Percentiles rank a stretch among this genome's conserved stretches.
Evolutionary conservation across 2,329 filamentous ascomycete genomes (phyloP).

Genomic region (Cercospora sesami): DNA sequence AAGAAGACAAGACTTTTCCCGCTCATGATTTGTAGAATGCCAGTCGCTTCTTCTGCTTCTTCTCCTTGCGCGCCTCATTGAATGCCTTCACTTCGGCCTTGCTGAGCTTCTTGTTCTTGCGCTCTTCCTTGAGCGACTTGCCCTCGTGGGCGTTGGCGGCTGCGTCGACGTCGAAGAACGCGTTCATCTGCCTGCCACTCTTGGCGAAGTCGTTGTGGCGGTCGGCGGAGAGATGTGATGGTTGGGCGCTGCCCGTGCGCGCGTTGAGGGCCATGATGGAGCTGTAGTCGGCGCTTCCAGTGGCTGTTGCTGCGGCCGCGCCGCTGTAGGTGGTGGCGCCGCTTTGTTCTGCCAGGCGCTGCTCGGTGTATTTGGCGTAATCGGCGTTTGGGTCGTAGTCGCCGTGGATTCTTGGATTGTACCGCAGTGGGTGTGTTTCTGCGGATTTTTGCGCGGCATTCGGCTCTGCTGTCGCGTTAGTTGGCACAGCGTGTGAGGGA

Average conservation of each 20-base stretch:
- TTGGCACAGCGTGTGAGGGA: not conserved
- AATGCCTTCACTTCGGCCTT: conserved; percentile 88
- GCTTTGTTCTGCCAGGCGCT: conserved; percentile 39
- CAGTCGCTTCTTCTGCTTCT: conserved; percentile 90
- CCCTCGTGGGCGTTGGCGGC: conserved; percentile 90
- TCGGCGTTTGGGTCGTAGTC: conserved; percentile 95
- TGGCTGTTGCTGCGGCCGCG: conserved; percentile 38
- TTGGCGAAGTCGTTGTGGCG: conserved; percentile 86
- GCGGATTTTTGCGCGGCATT: not conserved
- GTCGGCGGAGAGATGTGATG: conserved; percentile 65
- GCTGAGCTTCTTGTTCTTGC: conserved; percentile 76
- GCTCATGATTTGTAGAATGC: conserved; percentile 84
- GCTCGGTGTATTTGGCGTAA: conserved; percentile 63
- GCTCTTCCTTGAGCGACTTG: conserved; percentile 85
- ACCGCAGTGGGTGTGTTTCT: conserved; percentile 54
- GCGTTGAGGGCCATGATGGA: conserved; percentile 82
- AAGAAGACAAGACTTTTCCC: not conserved
- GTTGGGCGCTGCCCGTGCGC: conserved; percentile 82
- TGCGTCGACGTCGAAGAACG: conserved; percentile 91
- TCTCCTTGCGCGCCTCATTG: conserved; percentile 83
- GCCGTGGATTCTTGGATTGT: conserved; percentile 94
- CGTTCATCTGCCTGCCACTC: conserved; percentile 82
- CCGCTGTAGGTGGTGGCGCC: conserved; percentile 37
- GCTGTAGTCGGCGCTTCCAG: conserved; percentile 52
- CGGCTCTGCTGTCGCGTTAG: not conserved